Percentiles rank a stretch among this genome's conserved stretches.
Evolutionary conservation across 306 rosid genomes (phyloP).

Genomic region (Myrica gale): DNA sequence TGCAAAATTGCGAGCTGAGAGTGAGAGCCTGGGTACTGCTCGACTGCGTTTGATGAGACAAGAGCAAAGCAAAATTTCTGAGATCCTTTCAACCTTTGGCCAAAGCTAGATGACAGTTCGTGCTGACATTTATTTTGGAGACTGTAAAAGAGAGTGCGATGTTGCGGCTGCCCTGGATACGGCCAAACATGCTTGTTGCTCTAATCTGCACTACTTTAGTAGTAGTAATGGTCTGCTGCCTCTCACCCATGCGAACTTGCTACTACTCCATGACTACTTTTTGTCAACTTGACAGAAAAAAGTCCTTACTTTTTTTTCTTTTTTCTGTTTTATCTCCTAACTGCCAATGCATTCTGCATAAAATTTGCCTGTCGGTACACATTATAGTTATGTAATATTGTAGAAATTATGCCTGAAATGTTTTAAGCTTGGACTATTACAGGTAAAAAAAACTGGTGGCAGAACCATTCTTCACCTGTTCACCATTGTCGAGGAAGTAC

Average conservation of each 20-base stretch:
- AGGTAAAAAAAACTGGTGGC: too few species aligned
- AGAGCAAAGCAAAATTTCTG: not conserved
- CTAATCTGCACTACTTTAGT: slow-evolving; percentile 7
- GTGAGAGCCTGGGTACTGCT: not conserved
- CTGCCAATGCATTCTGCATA: too few species aligned
- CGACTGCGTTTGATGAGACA: slow-evolving; percentile 40
- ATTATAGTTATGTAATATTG: too few species aligned
- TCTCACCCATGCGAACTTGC: slow-evolving; percentile 30
- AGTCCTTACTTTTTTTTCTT: too few species aligned
- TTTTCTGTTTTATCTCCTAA: too few species aligned
- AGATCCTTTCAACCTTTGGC: not conserved
- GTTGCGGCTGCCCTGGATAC: slow-evolving; percentile 36
- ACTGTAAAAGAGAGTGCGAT: slow-evolving; percentile 35
- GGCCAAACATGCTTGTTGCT: slow-evolving; percentile 53
- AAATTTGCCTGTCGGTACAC: too few species aligned
- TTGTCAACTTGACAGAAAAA: not conserved
- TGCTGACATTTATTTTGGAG: slow-evolving; percentile 35
- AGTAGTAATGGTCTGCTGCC: not conserved
- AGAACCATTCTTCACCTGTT: too few species aligned
- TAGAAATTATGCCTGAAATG: too few species aligned
- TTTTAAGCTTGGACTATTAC: too few species aligned
- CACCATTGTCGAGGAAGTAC: too few species aligned
- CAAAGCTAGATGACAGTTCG: slow-evolving; percentile 33
- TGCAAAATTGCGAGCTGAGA: too few species aligned
- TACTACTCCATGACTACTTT: not conserved